Percentiles rank a stretch among this genome's conserved stretches.
These are phyloP conservation scores for Crithidia bombi DNA, from an alignment of 208 protist genomes.

Conservation along the genomic window DNA sequence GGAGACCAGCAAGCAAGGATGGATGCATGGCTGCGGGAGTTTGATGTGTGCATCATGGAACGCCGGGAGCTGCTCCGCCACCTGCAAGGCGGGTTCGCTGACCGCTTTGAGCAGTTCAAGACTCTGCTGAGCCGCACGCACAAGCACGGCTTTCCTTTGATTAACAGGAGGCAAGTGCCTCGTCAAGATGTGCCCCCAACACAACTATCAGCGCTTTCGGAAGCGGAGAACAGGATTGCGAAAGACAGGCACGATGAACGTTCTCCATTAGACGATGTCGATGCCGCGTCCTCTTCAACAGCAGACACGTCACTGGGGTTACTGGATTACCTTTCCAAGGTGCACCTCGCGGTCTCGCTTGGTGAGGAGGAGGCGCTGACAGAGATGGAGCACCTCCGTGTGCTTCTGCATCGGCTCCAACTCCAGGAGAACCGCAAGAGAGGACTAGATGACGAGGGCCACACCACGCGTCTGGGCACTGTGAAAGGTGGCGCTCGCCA, in stretches of 20 bases:
- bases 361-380: slow-evolving; percentile 41
- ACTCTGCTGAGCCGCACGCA: neutral
- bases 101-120: neutral
- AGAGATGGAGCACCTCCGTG: slow-evolving; percentile 41
- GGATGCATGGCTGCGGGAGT: slow-evolving; percentile 1
- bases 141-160: neutral
- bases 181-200: neutral
- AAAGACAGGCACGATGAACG: neutral
- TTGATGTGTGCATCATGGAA: slow-evolving; percentile 25
- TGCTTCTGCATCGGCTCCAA: slow-evolving; percentile 23
- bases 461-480: no score
- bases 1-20: no score
- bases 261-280: neutral
- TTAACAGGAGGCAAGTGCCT: neutral
- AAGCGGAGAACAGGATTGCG: neutral
- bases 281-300: no score
- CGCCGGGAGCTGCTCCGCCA: slow-evolving; percentile 9
- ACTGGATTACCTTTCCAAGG: neutral
- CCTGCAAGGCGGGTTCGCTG: neutral
- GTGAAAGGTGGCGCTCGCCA: no score
- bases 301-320: neutral
- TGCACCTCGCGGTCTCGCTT: slow-evolving; percentile 24
- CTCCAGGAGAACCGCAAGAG: neutral
- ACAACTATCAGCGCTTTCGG: neutral
- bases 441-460: neutral